Conservation (phyloP, 2,329 filamentous ascomycete genomes). For the Beauveria rudraprayagi region DNA sequence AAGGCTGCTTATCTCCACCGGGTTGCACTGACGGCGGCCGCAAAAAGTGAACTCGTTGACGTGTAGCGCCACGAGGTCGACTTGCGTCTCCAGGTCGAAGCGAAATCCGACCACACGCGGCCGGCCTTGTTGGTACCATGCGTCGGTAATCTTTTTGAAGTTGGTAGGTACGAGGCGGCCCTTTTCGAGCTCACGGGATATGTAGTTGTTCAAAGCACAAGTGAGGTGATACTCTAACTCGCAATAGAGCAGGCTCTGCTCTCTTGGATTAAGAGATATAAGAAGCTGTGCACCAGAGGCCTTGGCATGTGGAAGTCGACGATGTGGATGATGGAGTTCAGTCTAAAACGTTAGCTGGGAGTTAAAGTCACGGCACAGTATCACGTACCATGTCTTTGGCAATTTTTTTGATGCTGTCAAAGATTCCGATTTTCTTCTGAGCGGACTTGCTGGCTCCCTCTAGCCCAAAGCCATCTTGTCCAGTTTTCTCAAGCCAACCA, state of each 20-base stretch:
- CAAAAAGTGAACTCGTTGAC: conserved; percentile 47
- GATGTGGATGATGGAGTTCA: conserved; percentile 28
- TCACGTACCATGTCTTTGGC: conserved; percentile 44
- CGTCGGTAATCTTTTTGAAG: conserved; percentile 42
- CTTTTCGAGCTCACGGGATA: conserved; percentile 44
- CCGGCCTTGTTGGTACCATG: conserved; percentile 44
- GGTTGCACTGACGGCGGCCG: conserved; percentile 36
- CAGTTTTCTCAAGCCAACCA: conserved; percentile 47
- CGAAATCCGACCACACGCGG: conserved; percentile 49
- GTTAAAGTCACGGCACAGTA: not conserved
- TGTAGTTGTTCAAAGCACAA: conserved; percentile 43
- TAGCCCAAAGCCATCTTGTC: conserved; percentile 14
- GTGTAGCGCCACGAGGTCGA: conserved; percentile 46
- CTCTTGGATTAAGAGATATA: conserved; percentile 46
- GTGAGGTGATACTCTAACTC: conserved; percentile 50
- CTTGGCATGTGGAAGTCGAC: conserved; percentile 25
- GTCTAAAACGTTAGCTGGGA: conserved; percentile 21
- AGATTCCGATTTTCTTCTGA: conserved; percentile 33
- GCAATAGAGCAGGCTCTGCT: conserved; percentile 51
- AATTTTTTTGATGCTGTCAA: conserved; percentile 42
- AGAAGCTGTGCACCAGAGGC: conserved; percentile 26
- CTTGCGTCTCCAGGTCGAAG: conserved; percentile 52
- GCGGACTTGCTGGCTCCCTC: conserved; percentile 20
- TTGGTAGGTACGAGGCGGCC: conserved; percentile 46
- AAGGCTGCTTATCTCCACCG: conserved; percentile 36